Evolutionary conservation across 768 basidiomycete species (phyloP), one percentile per base, ranked within the genome.

Genomic region (Postia placenta): DNA sequence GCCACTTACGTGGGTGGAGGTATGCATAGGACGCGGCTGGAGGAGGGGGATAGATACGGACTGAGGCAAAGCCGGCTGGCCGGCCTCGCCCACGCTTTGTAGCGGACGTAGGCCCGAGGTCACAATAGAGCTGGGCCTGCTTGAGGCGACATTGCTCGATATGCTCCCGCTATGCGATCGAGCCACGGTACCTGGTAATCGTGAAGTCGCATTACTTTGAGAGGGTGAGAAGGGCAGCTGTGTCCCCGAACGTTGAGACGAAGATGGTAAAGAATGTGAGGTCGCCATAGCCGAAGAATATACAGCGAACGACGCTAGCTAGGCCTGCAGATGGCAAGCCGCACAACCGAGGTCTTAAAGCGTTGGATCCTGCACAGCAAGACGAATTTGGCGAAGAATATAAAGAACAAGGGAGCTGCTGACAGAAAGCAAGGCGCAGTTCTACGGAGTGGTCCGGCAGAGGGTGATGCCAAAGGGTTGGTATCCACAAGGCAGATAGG

Each of bases 1-100:
- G 26, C 86, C 87, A 38, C 80, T 78, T 11, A 82, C 81, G 63
- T 88, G 84, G 0, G 84, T 83, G 1, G 76, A 25, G 28, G 50
- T 50, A 33, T 45, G 50, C 28, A 46, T 43, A 11, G 56, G 48
- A 12, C 59, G 54, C 4, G 59, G 59, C 42, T 56, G 56, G 30
- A 57, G 47, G 14, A 55, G 24, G 3, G 59, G 61, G 26, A 58
- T 24, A 15, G 59, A 51, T 25, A 56, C 45, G 25, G 61, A 56
- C 14, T 58, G 45, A 17, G 51, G 49, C 38, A 59, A 43, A 15
- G 54, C 57, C 4, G 57, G 45, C 30, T 61, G 58, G 24, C 42
- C 49, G 17, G 35, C 36, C 45, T 53, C 36, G 30, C 45, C 41
- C 1, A 48, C 24, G 44, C 43, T 49, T 38, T 49, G 54, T n/a